phyloP scores from a whole-genome alignment of 2,329 filamentous ascomycete genomes.

The Cladosporium sphaerospermum region DNA sequence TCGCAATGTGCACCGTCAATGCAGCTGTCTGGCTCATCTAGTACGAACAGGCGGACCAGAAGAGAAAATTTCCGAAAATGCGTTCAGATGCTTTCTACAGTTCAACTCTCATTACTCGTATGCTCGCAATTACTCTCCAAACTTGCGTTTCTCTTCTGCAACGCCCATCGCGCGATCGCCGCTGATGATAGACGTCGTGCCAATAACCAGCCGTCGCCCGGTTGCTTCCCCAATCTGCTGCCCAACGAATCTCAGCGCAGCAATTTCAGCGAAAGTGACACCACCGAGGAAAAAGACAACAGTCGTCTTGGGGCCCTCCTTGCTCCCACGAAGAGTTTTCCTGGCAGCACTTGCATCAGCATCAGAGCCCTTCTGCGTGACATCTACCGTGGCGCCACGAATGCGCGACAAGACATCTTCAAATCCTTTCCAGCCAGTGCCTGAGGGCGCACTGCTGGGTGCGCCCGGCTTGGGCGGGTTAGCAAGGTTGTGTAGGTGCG shows the following conservation, averaged over 20 bases:
- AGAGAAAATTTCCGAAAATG: no score
- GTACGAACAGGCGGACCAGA: no score
- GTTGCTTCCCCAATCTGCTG: slow-evolving; percentile 58
- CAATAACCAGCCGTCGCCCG: slow-evolving; percentile 79
- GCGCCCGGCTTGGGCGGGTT: slow-evolving; percentile 39
- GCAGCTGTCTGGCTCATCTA: no score
- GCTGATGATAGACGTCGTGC: slow-evolving; percentile 84
- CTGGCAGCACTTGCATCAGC: slow-evolving; percentile 77
- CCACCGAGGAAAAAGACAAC: slow-evolving; percentile 98
- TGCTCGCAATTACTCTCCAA: slow-evolving; percentile 17
- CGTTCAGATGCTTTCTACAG: no score
- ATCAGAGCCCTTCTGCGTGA: slow-evolving; percentile 85
- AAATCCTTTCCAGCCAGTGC: slow-evolving; percentile 83
- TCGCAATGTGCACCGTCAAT: no score
- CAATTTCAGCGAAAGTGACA: slow-evolving; percentile 92
- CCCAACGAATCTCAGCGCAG: slow-evolving; percentile 83
- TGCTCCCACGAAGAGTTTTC: slow-evolving; percentile 69
- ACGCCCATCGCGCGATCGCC: slow-evolving; percentile 84
- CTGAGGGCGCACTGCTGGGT: slow-evolving; percentile 39
- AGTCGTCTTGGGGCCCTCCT: slow-evolving; percentile 61
- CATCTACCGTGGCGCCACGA: slow-evolving; percentile 82
- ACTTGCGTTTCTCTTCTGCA: slow-evolving; percentile 27
- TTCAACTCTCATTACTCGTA: no score
- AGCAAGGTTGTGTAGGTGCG: slow-evolving; percentile 60
- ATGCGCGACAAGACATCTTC: slow-evolving; percentile 87